Evolutionary conservation across 768 basidiomycete species (phyloP).

Genomic region (Russula earlei): DNA sequence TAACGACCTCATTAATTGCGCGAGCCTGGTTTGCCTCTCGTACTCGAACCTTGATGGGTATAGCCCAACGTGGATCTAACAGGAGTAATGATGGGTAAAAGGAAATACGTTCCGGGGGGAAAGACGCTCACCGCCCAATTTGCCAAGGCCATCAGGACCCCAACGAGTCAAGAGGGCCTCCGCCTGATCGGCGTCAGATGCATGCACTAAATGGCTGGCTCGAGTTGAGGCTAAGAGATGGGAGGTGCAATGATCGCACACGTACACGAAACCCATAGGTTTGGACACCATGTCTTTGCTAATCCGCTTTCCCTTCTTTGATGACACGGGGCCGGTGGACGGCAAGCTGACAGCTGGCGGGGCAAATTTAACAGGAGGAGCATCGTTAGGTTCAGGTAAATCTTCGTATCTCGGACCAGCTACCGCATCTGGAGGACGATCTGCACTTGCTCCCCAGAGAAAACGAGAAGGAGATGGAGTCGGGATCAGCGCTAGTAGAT

Average conservation of each 20-base stretch:
- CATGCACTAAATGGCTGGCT: slow-evolving; percentile 78
- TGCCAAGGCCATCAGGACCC: slow-evolving; percentile 83
- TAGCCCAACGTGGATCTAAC: slow-evolving; percentile 81
- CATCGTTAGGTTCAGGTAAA: slow-evolving; percentile 29
- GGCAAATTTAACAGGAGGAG: slow-evolving; percentile 21
- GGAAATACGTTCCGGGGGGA: slow-evolving; percentile 9
- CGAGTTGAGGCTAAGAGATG: slow-evolving; percentile 18
- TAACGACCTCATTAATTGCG: slow-evolving; percentile 72
- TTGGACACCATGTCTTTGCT: slow-evolving; percentile 85
- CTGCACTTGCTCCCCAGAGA: slow-evolving; percentile 38
- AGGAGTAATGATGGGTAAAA: slow-evolving; percentile 20
- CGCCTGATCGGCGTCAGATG: slow-evolving; percentile 82
- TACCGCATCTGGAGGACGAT: slow-evolving; percentile 32
- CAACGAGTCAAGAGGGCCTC: slow-evolving; percentile 80
- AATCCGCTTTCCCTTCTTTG: slow-evolving; percentile 53
- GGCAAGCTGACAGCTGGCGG: slow-evolving; percentile 26
- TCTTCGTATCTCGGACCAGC: slow-evolving; percentile 68
- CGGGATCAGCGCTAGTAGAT: slow-evolving; percentile 70
- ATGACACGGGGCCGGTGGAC: slow-evolving; percentile 23
- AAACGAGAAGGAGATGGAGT: slow-evolving; percentile 54
- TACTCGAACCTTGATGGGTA: slow-evolving; percentile 75
- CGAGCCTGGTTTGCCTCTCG: slow-evolving; percentile 55
- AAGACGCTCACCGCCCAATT: slow-evolving; percentile 61
- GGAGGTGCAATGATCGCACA: slow-evolving; percentile 22
- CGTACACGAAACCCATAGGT: slow-evolving; percentile 79